Base-by-base conservation (phyloP, 805 yeast genomes). In the Dipodascopsis uninucleata region DNA sequence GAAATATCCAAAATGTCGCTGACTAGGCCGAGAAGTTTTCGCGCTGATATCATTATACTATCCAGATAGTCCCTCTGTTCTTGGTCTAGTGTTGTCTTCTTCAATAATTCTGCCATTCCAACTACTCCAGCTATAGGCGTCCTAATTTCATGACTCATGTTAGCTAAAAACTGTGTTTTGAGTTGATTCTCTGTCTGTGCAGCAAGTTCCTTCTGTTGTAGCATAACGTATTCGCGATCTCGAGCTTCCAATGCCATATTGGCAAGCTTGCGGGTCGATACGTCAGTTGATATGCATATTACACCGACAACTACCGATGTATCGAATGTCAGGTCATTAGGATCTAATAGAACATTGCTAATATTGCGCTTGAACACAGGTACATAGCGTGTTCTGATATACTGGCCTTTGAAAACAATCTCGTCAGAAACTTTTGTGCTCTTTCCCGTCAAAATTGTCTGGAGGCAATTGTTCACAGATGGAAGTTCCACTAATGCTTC, bases 41-140 rank as follows among this genome's bases (percentile, higher is more conserved):
- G 28, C 14, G 47, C 48, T 23, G 46, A 39, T 16, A 20, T 22
- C 12, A 20, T 34, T 5, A 44, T 41, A 20, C 23, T 44, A 9
- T 39, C 45, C 25, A 26, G 40, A 5, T 25, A 35, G 22, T 44
- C 46, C 25, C 28, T 31, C 28, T 44, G 48, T 25, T 44, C 48
- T 9, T 21, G 18, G 16, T 18, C 21, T 24, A 44, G 23, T 8
- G 25, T 28, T 3, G 48, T 44, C 23, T 34, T 33, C 3, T 34
- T 22, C 16, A 44, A n/a, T 8, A 39, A 16, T 28, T 44, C 48
- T 16, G 46, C 26, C 5, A 44, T 22, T 5, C 48, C 48, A 10
- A 40, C 40, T 6, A 44, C 48, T 17, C 48, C 48, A 4, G 48
- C 45, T 20, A 44, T 39, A 3, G 48, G 48, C 45, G 48, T 44